A percentile compares a stretch with the other conserved stretches of the same genome.
Conservation (phyloP, 305 asterid genomes). For the Ajuga reptans region DNA sequence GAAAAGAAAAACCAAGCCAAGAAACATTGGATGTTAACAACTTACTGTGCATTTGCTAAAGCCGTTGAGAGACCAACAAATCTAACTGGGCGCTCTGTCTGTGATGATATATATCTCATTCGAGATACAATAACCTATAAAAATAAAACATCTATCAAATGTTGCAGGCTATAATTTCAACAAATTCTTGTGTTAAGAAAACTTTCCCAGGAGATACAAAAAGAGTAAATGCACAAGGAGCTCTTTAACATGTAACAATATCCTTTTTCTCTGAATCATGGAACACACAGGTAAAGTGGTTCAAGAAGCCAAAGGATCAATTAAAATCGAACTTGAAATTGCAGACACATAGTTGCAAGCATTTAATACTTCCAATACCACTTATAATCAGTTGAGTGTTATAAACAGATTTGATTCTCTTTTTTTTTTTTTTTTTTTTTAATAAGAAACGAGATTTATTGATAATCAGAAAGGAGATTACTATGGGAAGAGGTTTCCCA, state of each 20-base stretch:
- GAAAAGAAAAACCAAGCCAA: not conserved
- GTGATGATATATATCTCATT: conserved; percentile 99
- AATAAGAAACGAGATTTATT: too few species aligned
- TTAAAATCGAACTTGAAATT: not conserved
- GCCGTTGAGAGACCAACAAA: conserved; percentile 98
- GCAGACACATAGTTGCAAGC: not conserved
- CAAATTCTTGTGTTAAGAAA: not conserved
- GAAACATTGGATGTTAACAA: conserved; percentile 11
- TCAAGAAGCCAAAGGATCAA: not conserved
- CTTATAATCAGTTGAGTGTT: not conserved
- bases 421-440: too few species aligned
- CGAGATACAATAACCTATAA: conserved; percentile 93
- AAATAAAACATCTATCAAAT: conserved; percentile 14
- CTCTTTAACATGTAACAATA: not conserved
- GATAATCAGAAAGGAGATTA: too few species aligned
- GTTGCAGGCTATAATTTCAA: conserved; percentile 8
- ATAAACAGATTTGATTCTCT: too few species aligned
- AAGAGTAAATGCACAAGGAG: not conserved
- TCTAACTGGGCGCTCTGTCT: conserved; percentile 82
- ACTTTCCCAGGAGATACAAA: not conserved
- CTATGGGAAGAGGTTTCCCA: too few species aligned
- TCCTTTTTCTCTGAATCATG: not conserved
- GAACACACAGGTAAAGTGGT: not conserved
- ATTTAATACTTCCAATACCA: not conserved
- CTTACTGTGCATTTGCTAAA: conserved; percentile 93